Percentiles rank a stretch among this genome's conserved stretches.
phyloP scores from a whole-genome alignment of 2,329 filamentous ascomycete species.

The Colletotrichum sp. region DNA sequence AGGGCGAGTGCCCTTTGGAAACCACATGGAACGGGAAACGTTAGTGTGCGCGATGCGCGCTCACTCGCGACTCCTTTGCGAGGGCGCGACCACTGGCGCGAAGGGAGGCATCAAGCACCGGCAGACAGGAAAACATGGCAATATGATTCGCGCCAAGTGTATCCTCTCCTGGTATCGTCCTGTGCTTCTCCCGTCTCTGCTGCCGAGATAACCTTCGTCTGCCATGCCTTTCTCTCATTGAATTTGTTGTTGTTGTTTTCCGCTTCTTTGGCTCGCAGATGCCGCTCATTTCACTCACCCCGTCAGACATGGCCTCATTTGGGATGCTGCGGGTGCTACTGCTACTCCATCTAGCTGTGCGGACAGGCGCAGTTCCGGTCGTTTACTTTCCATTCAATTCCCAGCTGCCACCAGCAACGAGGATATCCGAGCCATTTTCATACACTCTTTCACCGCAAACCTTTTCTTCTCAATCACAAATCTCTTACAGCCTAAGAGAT shows the following conservation, averaged over 20 bases:
- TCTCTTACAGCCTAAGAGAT: constrained; percentile 70
- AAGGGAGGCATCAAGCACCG: constrained; percentile 6
- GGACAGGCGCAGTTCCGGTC: constrained; percentile 43
- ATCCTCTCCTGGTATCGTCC: not conserved
- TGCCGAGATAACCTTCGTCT: constrained; percentile 5
- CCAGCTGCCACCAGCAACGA: constrained; percentile 81
- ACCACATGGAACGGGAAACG: not conserved
- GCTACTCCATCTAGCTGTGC: constrained; percentile 31
- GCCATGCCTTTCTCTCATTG: constrained; percentile 1
- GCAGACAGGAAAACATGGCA: not conserved
- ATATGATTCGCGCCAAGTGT: constrained; percentile 4
- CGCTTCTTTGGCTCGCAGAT: constrained; percentile 18
- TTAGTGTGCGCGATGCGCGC: not conserved
- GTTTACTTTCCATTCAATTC: constrained; percentile 79
- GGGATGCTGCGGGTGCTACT: constrained; percentile 30
- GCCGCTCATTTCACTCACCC: constrained; percentile 1
- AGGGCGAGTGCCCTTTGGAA: not conserved
- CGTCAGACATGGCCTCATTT: constrained; percentile 34
- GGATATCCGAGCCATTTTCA: constrained; percentile 68
- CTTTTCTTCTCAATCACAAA: constrained; percentile 65
- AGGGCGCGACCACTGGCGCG: constrained; percentile 17
- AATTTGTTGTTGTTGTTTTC: constrained; percentile 22
- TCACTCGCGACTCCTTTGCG: constrained; percentile 6
- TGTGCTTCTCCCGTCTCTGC: not conserved
- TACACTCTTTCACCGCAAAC: constrained; percentile 78